phyloP scores from a whole-genome alignment of 192 early-diverging fungal genomes.

The Bifiguratus adelaidae region DNA sequence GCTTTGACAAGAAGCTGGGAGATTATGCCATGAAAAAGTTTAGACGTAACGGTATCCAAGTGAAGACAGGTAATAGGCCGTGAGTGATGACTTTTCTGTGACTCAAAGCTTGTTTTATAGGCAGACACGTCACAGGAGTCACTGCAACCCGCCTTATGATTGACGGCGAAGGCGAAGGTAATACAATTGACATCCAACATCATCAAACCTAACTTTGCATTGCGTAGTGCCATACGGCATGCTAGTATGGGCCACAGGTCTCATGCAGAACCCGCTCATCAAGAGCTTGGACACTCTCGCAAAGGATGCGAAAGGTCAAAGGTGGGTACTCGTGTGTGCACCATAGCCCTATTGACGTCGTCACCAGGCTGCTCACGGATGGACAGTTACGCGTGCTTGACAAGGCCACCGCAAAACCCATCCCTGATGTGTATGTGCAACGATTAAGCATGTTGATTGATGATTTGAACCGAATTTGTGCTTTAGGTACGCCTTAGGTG shows the following conservation, averaged over 20 bases:
- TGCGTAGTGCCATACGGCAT: constrained; percentile 47
- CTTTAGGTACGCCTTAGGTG: constrained; percentile 69
- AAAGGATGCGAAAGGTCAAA: constrained; percentile 13
- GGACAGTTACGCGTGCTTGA: constrained; percentile 61
- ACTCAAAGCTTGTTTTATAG: constrained; percentile 2
- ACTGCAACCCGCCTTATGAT: constrained; percentile 36
- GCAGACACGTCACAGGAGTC: constrained; percentile 31
- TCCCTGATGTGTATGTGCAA: constrained; percentile 36
- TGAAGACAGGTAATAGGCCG: constrained; percentile 56
- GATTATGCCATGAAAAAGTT: constrained; percentile 70
- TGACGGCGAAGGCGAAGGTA: constrained; percentile 32
- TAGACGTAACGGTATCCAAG: constrained; percentile 60
- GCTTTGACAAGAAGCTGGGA: constrained; percentile 63
- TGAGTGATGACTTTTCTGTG: not conserved
- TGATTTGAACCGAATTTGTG: constrained; percentile 5
- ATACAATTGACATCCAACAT: not conserved
- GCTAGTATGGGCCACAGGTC: constrained; percentile 69
- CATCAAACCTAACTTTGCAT: not conserved
- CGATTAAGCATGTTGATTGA: too few relatives aligned
- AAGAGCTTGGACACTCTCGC: constrained; percentile 33
- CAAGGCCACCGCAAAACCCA: constrained; percentile 36
- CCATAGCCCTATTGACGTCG: not conserved
- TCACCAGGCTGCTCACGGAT: constrained; percentile 62
- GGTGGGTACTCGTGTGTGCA: constrained; percentile 6
- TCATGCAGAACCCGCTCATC: constrained; percentile 48